These are phyloP conservation scores for Pichia insulana DNA, from an alignment of 805 yeast species.

Conservation along the genomic window DNA sequence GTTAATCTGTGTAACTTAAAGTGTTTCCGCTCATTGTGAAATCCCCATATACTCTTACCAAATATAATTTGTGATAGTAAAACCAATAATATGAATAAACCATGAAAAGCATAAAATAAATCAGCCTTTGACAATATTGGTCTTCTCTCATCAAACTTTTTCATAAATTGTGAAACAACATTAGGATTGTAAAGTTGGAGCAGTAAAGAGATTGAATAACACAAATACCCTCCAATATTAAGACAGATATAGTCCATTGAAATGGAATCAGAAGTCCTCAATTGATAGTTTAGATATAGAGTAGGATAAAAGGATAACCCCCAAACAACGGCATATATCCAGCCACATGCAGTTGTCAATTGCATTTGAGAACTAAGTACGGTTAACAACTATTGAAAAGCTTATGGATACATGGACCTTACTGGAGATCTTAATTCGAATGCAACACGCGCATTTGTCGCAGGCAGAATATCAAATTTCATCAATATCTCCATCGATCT, in stretches of 20 bases:
- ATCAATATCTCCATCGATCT: no score
- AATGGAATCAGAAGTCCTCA: constrained; percentile 38
- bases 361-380: constrained; percentile 4
- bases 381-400: no score
- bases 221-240: constrained; percentile 40
- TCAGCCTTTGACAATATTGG: constrained; percentile 40
- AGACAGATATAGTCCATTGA: constrained; percentile 40
- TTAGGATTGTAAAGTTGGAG: constrained; percentile 33
- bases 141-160: constrained; percentile 24
- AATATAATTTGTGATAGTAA: constrained; percentile 31
- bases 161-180: constrained; percentile 25
- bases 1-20: constrained; percentile 22
- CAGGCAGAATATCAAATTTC: no score
- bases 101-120: constrained; percentile 40
- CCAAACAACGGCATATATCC: constrained; percentile 26
- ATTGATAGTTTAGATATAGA: constrained; percentile 31
- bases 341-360: constrained; percentile 18
- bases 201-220: constrained; percentile 33
- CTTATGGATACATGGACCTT: no score
- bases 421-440: no score
- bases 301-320: constrained; percentile 46
- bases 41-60: constrained; percentile 29
- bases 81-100: constrained; percentile 32
- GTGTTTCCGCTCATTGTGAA: constrained; percentile 22
- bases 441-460: no score